Base-by-base conservation (phyloP, 192 early-diverging fungal genomes). In the Podila minutissima region DNA sequence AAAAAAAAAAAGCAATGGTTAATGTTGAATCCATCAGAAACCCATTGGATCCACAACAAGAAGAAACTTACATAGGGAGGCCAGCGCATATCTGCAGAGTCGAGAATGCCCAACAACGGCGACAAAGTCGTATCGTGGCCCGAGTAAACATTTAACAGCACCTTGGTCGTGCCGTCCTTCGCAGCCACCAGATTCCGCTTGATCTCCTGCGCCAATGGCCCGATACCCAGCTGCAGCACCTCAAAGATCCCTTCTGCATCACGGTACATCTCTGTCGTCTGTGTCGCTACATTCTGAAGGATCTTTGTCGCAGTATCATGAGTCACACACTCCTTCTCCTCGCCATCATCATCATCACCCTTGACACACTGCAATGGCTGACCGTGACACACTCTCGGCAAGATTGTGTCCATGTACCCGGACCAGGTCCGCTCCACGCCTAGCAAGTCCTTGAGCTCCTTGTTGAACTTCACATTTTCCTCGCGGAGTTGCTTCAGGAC, bases 121-220 rank as follows among this genome's bases (percentile, higher is more conserved):
- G 48, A 10, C n/a, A 81, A 38, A 5, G 77, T 81, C 1, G 77
- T 81, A 26, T 81, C 77, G 24, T 81, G 77, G 19, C 77, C 77
- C 4, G 77, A 81, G 38, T 81, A 81, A 22, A 81, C 46, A 5
- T 22, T 55, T 13, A 81, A 61, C 1, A 62, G 60, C 13, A 73
- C 46, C 31, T 66, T 69, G 46, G 22, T 29, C 31, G 60, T 50
- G 8, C 67, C 59, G 5, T 48, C 66, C 37, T 69, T 64, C 33
- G 77, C 71, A 15, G 29, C 35, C 37, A 81, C 20, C 57, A 81
- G 20, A 22, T 81, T 81, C 13, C 50, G 35, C 49, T 73, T 72
- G 58, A 81, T 81, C 7, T 81, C 77, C 6, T 38, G 68, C 20
- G 77, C 28, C 53, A 81, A 33, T 0, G 77, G 71, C 20, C 77